Conservation (phyloP, 75 land plant genomes). For the Selaginella tamariscina region DNA sequence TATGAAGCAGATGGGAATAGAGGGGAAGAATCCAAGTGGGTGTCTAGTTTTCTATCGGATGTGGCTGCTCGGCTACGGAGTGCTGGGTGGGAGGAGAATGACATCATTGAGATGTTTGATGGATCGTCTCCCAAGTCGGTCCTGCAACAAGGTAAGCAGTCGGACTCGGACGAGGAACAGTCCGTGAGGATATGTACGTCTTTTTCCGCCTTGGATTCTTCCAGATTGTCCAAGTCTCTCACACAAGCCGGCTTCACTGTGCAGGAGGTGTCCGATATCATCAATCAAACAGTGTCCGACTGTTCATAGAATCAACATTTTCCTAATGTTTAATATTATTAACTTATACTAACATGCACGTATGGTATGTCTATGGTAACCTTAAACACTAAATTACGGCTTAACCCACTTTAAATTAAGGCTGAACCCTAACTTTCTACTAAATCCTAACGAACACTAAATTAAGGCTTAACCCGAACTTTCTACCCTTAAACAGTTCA, state of each 20-base stretch:
- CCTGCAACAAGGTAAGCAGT: not conserved
- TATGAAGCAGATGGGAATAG: not conserved
- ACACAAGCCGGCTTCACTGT: not conserved
- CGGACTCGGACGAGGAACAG: not conserved
- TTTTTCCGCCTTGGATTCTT: not conserved
- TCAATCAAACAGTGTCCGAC: no score
- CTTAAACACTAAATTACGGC: no score
- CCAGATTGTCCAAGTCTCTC: not conserved
- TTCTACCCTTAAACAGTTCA: no score
- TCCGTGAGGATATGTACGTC: not conserved
- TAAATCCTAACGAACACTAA: no score
- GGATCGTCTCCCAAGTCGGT: not conserved
- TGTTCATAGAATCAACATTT: no score
- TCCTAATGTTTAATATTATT: no score
- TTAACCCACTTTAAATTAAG: no score
- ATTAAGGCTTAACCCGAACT: no score
- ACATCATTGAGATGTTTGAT: not conserved
- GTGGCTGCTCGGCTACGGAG: not conserved
- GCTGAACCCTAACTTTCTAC: no score
- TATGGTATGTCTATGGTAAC: no score
- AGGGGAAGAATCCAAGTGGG: not conserved
- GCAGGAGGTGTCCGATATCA: slow-evolving; percentile 1
- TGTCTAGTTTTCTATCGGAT: not conserved
- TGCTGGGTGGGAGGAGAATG: not conserved
- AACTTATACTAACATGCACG: no score